Evolutionary conservation across 768 basidiomycete genomes (phyloP).

Genomic region (Calocera cornea): DNA sequence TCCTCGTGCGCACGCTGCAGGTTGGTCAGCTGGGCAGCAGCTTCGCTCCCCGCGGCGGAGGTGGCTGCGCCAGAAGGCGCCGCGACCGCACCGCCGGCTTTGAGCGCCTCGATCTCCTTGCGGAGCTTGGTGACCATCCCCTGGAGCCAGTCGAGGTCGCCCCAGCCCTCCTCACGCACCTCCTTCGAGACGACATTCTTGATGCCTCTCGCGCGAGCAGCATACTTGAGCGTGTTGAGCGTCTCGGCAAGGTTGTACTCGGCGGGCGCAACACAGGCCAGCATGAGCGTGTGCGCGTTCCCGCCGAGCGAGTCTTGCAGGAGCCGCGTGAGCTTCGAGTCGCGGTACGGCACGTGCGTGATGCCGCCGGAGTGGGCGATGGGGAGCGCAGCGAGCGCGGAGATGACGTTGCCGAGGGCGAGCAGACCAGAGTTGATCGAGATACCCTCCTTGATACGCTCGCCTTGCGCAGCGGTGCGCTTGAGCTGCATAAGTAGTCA

Average conservation of each 20-base stretch:
- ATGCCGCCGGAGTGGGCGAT: neutral
- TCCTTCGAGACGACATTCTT: constrained; percentile 87
- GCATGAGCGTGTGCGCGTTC: constrained; percentile 96
- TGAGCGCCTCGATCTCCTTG: constrained; percentile 71
- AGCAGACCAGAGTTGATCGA: constrained; percentile 95
- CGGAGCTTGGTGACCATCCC: constrained; percentile 69
- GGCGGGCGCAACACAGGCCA: constrained; percentile 91
- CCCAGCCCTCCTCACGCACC: constrained; percentile 96
- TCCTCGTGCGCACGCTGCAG: constrained; percentile 78
- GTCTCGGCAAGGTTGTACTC: constrained; percentile 95
- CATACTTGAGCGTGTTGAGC: constrained; percentile 89
- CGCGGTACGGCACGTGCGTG: constrained; percentile 91
- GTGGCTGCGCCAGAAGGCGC: constrained; percentile 12
- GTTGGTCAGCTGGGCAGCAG: constrained; percentile 67
- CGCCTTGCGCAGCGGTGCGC: constrained; percentile 88
- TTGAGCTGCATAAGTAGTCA: constrained; percentile 49
- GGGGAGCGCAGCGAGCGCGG: constrained; percentile 67
- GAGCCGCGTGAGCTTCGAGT: constrained; percentile 92
- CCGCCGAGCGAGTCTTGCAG: constrained; percentile 95
- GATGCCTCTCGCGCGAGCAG: constrained; percentile 92
- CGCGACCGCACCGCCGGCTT: constrained; percentile 40
- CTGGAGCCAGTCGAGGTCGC: constrained; percentile 94
- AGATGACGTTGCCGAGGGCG: constrained; percentile 96
- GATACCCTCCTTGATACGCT: constrained; percentile 97
- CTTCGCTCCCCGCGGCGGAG: constrained; percentile 30